A percentile compares a stretch with the other conserved stretches of the same genome.
Conservation (phyloP, 352 stramenopile genomes). For the Globisporangium alternatum region DNA sequence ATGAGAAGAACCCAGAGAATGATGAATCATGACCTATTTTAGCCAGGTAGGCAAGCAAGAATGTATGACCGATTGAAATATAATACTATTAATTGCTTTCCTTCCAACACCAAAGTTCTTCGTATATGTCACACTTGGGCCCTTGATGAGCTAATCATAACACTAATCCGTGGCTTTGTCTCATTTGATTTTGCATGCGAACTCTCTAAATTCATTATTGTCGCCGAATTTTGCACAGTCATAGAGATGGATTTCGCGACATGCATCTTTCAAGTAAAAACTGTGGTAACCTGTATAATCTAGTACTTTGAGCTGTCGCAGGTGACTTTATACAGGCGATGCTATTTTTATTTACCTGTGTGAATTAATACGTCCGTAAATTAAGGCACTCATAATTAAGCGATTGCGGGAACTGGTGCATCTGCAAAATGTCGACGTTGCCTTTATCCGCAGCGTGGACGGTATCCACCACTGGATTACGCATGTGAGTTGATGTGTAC, state of each 20-base stretch:
- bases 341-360: neutral
- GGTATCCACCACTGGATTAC: neutral
- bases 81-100: neutral
- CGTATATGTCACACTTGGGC: neutral
- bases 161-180: neutral
- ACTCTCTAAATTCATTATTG: neutral
- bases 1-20: neutral
- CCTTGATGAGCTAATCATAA: constrained; percentile 1
- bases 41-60: neutral
- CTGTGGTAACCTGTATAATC: neutral
- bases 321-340: neutral
- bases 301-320: neutral
- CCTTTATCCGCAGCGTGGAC: neutral
- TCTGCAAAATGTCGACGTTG: neutral
- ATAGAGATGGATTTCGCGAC: neutral
- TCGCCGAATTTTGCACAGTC: neutral
- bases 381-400: neutral
- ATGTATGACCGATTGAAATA: neutral
- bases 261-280: neutral
- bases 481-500: neutral
- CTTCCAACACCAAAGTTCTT: neutral
- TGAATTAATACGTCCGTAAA: neutral
- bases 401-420: neutral
- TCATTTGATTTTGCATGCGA: neutral
- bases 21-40: neutral